These are phyloP conservation scores for Rosa hybrid DNA, from an alignment of 331 rosid genomes.

Conservation along the genomic window DNA sequence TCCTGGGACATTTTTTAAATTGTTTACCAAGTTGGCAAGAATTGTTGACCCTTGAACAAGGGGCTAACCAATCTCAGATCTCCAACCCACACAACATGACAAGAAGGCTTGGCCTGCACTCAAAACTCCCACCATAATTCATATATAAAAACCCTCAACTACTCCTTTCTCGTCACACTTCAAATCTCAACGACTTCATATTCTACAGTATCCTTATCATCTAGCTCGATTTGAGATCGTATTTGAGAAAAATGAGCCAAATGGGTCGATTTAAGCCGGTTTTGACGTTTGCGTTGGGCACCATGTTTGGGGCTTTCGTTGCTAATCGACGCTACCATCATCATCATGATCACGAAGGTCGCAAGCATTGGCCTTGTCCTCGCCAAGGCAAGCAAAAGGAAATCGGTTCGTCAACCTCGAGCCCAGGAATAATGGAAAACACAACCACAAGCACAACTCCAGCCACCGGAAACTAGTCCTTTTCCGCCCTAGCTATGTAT, in stretches of 20 bases:
- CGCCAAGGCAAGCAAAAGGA: conserved; percentile 8
- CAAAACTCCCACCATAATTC: background rate
- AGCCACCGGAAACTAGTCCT: background rate
- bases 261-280: background rate
- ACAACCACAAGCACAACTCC: conserved; percentile 5
- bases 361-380: conserved; percentile 12
- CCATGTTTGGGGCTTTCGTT: conserved; percentile 25
- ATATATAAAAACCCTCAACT: background rate
- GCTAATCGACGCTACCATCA: conserved; percentile 2
- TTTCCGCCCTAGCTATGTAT: background rate
- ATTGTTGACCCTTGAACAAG: conserved; percentile 29
- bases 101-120: background rate
- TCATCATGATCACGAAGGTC: background rate
- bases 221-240: background rate
- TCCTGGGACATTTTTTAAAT: too few species aligned
- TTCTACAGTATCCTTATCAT: background rate
- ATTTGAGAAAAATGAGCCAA: background rate
- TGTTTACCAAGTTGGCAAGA: too few species aligned
- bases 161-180: conserved; percentile 5
- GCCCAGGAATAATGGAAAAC: background rate
- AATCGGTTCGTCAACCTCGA: background rate
- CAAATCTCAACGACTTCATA: background rate
- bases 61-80: conserved; percentile 4
- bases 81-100: too few species aligned
- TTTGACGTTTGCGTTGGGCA: conserved; percentile 22